Evolutionary conservation across 75 land plant genomes (phyloP).

Genomic region (Cunninghamia lanceolata): DNA sequence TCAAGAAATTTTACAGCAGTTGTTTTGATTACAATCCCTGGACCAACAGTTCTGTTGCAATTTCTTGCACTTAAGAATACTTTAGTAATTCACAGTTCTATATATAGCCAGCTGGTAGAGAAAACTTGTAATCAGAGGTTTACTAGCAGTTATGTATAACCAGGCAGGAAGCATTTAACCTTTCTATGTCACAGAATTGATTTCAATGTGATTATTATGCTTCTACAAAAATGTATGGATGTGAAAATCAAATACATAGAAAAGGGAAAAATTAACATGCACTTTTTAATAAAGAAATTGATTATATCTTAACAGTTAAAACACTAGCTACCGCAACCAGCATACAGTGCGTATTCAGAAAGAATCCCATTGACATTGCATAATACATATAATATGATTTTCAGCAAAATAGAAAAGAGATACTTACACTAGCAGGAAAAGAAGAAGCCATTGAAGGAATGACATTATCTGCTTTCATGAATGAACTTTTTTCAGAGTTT

Average conservation of each 20-base stretch:
- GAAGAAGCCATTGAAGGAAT: slow-evolving; percentile 15
- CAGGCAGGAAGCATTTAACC: background rate
- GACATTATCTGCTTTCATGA: slow-evolving; percentile 16
- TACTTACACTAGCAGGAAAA: slow-evolving; percentile 20
- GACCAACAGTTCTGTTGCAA: background rate
- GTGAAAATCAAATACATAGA: background rate
- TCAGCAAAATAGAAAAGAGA: background rate
- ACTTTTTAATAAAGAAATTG: background rate
- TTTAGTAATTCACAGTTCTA: background rate
- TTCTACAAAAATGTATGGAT: background rate
- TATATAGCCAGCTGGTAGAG: background rate
- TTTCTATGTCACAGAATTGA: background rate
- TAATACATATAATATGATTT: background rate
- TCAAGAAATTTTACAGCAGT: too few relatives aligned
- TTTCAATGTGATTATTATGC: background rate
- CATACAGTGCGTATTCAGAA: background rate
- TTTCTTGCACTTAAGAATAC: background rate
- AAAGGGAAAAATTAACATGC: background rate
- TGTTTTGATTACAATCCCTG: background rate
- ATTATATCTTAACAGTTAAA: background rate
- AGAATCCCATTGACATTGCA: background rate
- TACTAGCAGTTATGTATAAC: background rate
- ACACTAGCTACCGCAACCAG: background rate
- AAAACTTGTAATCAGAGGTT: background rate
- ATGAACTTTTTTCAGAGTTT: slow-evolving; percentile 18